Percentiles rank a stretch among this genome's conserved stretches.
Evolutionary conservation across 495 filamentous ascomycete species (phyloP).

Genomic region (Podospora comata): DNA sequence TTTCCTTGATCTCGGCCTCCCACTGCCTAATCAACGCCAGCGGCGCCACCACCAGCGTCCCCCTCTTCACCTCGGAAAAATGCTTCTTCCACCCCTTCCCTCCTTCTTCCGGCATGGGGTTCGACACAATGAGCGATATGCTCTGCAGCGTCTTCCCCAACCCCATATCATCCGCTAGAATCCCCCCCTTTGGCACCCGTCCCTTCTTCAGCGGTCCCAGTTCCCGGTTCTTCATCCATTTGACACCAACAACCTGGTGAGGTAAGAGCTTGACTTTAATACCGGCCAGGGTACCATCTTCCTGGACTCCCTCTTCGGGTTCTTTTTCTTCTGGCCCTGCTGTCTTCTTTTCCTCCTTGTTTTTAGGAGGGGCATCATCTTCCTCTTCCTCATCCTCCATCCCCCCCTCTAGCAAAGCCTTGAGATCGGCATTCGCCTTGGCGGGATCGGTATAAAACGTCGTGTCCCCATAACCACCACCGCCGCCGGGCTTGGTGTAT

Average conservation of each 20-base stretch:
- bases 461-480: constrained; percentile 45
- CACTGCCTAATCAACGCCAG: constrained; percentile 95
- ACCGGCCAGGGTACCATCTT: constrained; percentile 56
- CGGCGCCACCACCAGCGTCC: constrained; percentile 90
- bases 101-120: constrained; percentile 61
- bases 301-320: constrained; percentile 23
- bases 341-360: constrained; percentile 9
- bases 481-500: constrained; percentile 36
- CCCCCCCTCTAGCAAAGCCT: constrained; percentile 80
- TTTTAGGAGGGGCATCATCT: constrained; percentile 31
- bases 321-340: constrained; percentile 19
- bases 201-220: constrained; percentile 73
- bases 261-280: constrained; percentile 82
- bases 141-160: constrained; percentile 83
- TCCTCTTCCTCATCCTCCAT: constrained; percentile 74
- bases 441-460: constrained; percentile 70
- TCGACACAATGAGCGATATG: constrained; percentile 75
- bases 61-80: constrained; percentile 61
- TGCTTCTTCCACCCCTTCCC: constrained; percentile 57
- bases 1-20: constrained; percentile 85
- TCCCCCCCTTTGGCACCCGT: constrained; percentile 78
- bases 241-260: constrained; percentile 87
- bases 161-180: constrained; percentile 85
- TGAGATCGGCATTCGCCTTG: constrained; percentile 80
- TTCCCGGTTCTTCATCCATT: constrained; percentile 91